Conservation (phyloP, 331 rosid genomes). For the Erythrophleum ivorense region DNA sequence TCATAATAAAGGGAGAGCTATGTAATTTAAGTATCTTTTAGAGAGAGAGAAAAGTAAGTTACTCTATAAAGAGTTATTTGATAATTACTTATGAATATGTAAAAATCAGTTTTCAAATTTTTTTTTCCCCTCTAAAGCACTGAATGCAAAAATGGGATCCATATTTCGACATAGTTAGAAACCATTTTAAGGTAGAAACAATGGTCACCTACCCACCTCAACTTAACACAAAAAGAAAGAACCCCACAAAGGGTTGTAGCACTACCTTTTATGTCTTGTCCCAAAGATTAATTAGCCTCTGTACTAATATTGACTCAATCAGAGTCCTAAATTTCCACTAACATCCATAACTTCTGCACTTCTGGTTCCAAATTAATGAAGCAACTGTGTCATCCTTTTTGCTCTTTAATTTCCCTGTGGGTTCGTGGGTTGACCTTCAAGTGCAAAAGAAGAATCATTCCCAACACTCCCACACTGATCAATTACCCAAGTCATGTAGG, state of each 20-base stretch:
- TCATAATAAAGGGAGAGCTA: too few relatives aligned
- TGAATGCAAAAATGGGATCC: slow-evolving; percentile 1
- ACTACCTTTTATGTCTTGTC: background rate
- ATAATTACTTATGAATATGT: too few relatives aligned
- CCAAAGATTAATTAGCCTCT: background rate
- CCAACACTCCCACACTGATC: background rate
- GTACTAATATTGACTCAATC: background rate
- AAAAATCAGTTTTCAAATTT: background rate
- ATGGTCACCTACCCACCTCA: background rate
- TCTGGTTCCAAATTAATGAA: background rate
- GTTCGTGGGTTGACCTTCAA: background rate
- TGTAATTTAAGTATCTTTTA: too few relatives aligned
- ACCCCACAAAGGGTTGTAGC: background rate
- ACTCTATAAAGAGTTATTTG: too few relatives aligned
- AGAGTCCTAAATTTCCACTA: slow-evolving; percentile 1
- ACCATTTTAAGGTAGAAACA: background rate
- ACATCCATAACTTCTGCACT: background rate
- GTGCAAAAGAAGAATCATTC: slow-evolving; percentile 8
- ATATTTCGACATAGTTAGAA: background rate
- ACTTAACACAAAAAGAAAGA: background rate
- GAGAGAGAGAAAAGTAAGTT: too few relatives aligned
- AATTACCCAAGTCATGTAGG: background rate
- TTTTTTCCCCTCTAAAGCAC: background rate
- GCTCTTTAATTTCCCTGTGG: background rate
- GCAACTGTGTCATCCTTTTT: background rate